A percentile compares a stretch with the other conserved stretches of the same genome.
Conservation (phyloP, 306 rosid genomes). For the Pterocarpus macrocarpus region DNA sequence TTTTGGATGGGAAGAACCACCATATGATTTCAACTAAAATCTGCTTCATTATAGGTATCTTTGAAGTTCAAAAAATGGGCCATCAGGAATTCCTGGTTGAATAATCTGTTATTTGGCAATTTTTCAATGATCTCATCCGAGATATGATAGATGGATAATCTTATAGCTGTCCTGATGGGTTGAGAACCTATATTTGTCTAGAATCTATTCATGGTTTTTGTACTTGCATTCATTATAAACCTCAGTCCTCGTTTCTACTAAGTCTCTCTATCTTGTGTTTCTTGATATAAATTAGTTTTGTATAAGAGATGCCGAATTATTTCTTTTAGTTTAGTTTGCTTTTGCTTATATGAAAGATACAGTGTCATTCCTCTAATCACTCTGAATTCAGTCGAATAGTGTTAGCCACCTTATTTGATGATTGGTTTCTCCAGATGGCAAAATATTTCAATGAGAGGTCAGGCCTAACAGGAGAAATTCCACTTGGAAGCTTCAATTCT, state of each 20-base stretch:
- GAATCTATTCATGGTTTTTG: constrained; percentile 7
- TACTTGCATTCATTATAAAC: constrained; percentile 1
- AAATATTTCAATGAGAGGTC: constrained; percentile 75
- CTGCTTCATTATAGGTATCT: too few relatives aligned
- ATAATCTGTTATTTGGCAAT: background rate
- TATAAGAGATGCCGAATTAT: background rate
- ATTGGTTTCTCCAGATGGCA: constrained; percentile 72
- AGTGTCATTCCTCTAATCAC: background rate
- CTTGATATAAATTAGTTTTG: background rate
- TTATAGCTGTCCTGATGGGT: background rate
- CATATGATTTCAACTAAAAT: too few relatives aligned
- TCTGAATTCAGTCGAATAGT: constrained; percentile 8
- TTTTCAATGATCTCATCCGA: background rate
- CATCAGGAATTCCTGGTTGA: background rate
- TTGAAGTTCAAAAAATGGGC: too few relatives aligned
- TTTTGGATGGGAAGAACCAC: constrained; percentile 5
- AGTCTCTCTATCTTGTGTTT: background rate
- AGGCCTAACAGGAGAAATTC: constrained; percentile 60
- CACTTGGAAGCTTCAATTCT: constrained; percentile 88
- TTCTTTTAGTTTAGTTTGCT: background rate
- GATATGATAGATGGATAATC: background rate
- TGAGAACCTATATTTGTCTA: constrained; percentile 7
- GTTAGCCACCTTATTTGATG: constrained; percentile 35
- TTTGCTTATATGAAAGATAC: background rate
- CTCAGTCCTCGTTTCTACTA: background rate